Percentiles rank a stretch among this genome's conserved stretches.
Evolutionary conservation across 2,329 filamentous ascomycete genomes (phyloP).

Genomic region (Fusarium paranaense): DNA sequence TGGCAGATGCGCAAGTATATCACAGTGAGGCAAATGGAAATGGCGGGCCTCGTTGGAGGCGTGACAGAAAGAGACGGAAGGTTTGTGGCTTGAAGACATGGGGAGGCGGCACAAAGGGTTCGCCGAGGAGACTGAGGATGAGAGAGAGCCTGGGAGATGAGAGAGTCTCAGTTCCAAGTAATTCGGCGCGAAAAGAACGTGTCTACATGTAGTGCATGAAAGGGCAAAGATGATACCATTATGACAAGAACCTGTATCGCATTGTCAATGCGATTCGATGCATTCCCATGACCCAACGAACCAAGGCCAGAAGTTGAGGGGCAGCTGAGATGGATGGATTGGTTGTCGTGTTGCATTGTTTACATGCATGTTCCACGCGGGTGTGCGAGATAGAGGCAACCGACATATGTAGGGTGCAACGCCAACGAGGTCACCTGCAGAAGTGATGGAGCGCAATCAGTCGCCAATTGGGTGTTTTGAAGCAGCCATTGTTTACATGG

Average conservation of each 20-base stretch:
- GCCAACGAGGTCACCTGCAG: slow-evolving; percentile 7
- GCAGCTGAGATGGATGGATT: slow-evolving; percentile 19
- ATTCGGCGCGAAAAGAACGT: slow-evolving; percentile 44
- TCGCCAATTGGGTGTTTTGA: slow-evolving; percentile 19
- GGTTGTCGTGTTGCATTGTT: slow-evolving; percentile 35
- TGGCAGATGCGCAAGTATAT: slow-evolving; percentile 44
- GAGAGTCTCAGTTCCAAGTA: slow-evolving; percentile 38
- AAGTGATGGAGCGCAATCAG: background rate
- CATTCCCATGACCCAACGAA: slow-evolving; percentile 9
- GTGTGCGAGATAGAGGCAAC: slow-evolving; percentile 19
- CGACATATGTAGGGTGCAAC: slow-evolving; percentile 15
- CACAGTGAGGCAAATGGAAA: slow-evolving; percentile 43
- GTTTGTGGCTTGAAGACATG: slow-evolving; percentile 47
- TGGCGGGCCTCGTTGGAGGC: slow-evolving; percentile 45
- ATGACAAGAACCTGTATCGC: slow-evolving; percentile 19
- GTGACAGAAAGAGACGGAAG: slow-evolving; percentile 45
- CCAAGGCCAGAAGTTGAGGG: slow-evolving; percentile 13
- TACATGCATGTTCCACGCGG: slow-evolving; percentile 16
- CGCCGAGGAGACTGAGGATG: slow-evolving; percentile 35
- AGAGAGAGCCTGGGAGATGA: slow-evolving; percentile 38
- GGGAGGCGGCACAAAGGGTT: slow-evolving; percentile 41
- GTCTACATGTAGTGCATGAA: slow-evolving; percentile 9
- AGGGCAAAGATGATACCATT: slow-evolving; percentile 7
- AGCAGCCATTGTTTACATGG: slow-evolving; percentile 33
- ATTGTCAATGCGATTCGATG: background rate